Percentiles rank a stretch among this genome's conserved stretches.
phyloP scores from a whole-genome alignment of 1,284 basidiomycete species.

The Sanghuangporus weigelae region DNA sequence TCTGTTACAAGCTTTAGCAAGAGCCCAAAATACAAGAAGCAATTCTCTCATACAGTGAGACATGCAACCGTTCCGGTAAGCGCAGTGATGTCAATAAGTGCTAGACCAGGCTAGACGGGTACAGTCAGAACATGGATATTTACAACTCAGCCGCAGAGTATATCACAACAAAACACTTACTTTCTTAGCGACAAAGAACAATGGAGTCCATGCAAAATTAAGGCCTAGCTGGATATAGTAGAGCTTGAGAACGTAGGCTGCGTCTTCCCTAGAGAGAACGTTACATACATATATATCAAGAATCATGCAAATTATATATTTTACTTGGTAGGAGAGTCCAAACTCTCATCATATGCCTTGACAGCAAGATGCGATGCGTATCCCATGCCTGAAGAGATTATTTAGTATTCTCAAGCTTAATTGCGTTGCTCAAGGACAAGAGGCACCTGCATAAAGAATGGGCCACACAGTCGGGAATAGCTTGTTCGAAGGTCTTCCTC shows the following conservation, averaged over 20 bases:
- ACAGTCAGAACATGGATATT: neutral
- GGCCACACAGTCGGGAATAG: constrained; percentile 63
- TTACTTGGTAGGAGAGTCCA: neutral
- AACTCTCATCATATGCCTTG: constrained; percentile 43
- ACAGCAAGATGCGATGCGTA: constrained; percentile 68
- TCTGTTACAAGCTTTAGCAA: constrained; percentile 29
- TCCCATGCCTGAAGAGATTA: constrained; percentile 42
- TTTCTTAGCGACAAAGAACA: constrained; percentile 61
- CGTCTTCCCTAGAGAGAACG: constrained; percentile 33
- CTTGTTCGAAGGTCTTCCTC: constrained; percentile 38
- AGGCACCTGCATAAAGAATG: constrained; percentile 38
- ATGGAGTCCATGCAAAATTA: constrained; percentile 66
- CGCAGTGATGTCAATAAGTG: constrained; percentile 55
- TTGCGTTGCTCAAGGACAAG: neutral
- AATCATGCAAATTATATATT: neutral
- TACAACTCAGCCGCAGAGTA: neutral
- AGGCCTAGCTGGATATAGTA: constrained; percentile 70
- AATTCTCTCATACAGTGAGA: constrained; percentile 48
- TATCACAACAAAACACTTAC: constrained; percentile 25
- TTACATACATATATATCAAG: neutral
- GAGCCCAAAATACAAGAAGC: neutral
- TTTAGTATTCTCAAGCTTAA: constrained; percentile 27
- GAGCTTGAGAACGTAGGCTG: constrained; percentile 50
- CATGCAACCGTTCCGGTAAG: constrained; percentile 57
- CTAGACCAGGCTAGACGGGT: constrained; percentile 41